Conservation (phyloP, 495 filamentous ascomycete genomes). For the Usnea hakonensis region DNA sequence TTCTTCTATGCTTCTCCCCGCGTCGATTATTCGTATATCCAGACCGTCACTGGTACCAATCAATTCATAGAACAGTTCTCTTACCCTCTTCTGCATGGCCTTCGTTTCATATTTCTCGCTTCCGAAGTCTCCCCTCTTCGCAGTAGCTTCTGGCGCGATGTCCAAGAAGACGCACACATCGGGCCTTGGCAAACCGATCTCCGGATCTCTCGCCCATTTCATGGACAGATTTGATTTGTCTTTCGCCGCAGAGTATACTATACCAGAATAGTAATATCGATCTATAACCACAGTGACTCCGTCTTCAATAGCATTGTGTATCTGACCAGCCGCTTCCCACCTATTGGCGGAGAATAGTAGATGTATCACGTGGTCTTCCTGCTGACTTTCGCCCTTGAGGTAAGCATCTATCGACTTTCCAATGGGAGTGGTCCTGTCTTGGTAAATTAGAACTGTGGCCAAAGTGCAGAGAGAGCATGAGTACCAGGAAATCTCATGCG, state of each 20-base stretch:
- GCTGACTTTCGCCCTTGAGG: conserved; percentile 61
- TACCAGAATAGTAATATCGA: conserved; percentile 88
- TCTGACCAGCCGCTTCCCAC: conserved; percentile 74
- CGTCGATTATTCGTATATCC: conserved; percentile 43
- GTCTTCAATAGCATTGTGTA: conserved; percentile 49
- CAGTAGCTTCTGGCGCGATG: conserved; percentile 63
- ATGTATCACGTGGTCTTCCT: conserved; percentile 90
- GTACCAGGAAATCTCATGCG: conserved; percentile 84
- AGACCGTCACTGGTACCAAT: conserved; percentile 32
- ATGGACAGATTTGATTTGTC: conserved; percentile 59
- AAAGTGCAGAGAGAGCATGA: conserved; percentile 14
- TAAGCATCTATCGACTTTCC: conserved; percentile 86
- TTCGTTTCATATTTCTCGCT: conserved; percentile 81
- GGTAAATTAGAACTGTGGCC: background rate
- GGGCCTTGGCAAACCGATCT: conserved; percentile 78
- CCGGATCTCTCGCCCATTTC: conserved; percentile 72
- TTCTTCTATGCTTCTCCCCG: conserved; percentile 44
- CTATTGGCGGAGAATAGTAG: conserved; percentile 93
- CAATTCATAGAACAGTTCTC: conserved; percentile 56
- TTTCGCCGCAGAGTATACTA: conserved; percentile 94
- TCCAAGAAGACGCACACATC: conserved; percentile 85
- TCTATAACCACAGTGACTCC: conserved; percentile 79
- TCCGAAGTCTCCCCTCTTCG: conserved; percentile 73
- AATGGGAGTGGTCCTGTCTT: conserved; percentile 82
- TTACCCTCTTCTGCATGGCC: conserved; percentile 73